These are phyloP conservation scores for Neurospora sp. DNA, from an alignment of 2,329 filamentous ascomycete genomes.

Conservation along the genomic window DNA sequence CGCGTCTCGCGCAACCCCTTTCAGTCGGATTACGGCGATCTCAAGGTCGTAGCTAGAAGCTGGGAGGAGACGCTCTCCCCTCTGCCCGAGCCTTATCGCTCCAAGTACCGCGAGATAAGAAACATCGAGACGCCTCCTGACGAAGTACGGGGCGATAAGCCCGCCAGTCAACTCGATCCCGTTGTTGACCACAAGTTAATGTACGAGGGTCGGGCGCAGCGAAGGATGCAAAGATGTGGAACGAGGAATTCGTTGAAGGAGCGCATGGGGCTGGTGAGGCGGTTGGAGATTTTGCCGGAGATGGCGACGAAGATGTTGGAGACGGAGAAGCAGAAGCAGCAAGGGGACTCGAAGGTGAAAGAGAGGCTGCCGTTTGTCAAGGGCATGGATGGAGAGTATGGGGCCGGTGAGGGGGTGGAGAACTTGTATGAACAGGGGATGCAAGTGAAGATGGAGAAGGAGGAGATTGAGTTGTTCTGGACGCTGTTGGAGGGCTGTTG, in stretches of 20 bases:
- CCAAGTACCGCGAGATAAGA: background rate
- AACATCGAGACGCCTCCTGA: background rate
- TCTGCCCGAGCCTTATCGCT: background rate
- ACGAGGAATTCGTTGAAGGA: background rate
- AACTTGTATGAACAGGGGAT: background rate
- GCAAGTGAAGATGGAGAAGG: background rate
- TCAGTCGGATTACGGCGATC: background rate
- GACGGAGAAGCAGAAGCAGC: background rate
- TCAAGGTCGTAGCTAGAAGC: too few species aligned
- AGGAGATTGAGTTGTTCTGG: background rate
- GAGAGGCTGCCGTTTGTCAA: background rate
- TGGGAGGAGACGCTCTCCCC: background rate
- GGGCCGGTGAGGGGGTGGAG: background rate
- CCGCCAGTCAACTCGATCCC: background rate
- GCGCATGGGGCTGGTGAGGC: background rate
- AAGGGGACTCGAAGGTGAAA: background rate
- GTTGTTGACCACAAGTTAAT: background rate
- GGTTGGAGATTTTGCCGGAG: background rate
- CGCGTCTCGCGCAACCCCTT: background rate
- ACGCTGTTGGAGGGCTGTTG: constrained; percentile 3
- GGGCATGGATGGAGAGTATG: background rate
- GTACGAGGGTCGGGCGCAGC: background rate
- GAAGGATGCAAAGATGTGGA: background rate
- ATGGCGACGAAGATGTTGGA: background rate
- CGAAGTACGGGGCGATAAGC: background rate